phyloP scores from a whole-genome alignment of 108 stramenopile genomes.

The Skeletonema grethae region DNA sequence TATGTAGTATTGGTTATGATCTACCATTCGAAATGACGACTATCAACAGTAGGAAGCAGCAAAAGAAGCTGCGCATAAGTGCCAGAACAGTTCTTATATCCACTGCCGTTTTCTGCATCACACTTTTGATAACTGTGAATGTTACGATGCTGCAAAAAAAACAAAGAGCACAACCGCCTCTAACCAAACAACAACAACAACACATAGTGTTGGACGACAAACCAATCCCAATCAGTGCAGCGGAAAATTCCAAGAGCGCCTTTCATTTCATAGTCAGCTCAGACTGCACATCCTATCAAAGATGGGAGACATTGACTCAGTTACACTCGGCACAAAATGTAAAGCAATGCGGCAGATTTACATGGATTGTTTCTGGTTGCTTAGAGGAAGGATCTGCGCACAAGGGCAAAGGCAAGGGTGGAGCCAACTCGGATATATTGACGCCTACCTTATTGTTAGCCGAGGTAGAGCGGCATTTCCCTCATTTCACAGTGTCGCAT shows the following conservation, averaged over 20 bases:
- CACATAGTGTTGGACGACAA: neutral
- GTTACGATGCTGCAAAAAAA: neutral
- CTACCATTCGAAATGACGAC: neutral
- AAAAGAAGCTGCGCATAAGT: neutral
- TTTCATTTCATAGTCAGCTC: constrained; percentile 54
- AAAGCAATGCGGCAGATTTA: constrained; percentile 49
- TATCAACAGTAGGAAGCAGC: neutral
- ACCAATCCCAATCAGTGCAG: neutral
- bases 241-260: constrained; percentile 6
- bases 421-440: constrained; percentile 44
- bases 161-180: neutral
- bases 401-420: constrained; percentile 39
- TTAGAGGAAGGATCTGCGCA: constrained; percentile 27
- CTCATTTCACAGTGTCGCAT: constrained; percentile 29
- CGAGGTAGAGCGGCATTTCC: constrained; percentile 47
- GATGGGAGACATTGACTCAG: constrained; percentile 51
- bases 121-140: neutral
- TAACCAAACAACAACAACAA: neutral
- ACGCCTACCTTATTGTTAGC: constrained; percentile 27
- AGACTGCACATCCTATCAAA: constrained; percentile 58
- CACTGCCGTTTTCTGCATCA: neutral
- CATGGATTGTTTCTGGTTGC: constrained; percentile 59
- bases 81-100: neutral
- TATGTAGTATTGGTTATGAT: too few species aligned
- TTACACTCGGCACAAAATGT: constrained; percentile 51